Evolutionary conservation across 2,329 filamentous ascomycete species (phyloP).

Genomic region (Metarhizium brunneum): DNA sequence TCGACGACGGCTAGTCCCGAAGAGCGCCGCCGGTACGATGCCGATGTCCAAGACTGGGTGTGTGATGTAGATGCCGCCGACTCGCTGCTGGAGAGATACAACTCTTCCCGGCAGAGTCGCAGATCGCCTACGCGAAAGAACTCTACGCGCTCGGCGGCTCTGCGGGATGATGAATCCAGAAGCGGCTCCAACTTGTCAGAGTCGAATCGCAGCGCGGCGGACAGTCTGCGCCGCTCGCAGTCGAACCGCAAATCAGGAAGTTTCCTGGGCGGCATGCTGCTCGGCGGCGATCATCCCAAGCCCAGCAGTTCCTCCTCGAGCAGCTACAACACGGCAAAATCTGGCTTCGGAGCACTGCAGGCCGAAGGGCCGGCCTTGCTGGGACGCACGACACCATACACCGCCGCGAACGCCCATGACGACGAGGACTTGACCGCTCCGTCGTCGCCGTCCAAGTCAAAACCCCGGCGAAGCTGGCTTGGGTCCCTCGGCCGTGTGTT

Average conservation of each 20-base stretch:
- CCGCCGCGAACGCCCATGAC: conserved; percentile 18
- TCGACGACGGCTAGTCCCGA: conserved; percentile 33
- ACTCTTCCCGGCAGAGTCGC: conserved; percentile 22
- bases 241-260: conserved; percentile 24
- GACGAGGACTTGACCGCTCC: conserved; percentile 28
- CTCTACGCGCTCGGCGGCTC: conserved; percentile 26
- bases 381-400: conserved; percentile 12
- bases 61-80: conserved; percentile 46
- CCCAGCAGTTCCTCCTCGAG: conserved; percentile 31
- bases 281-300: conserved; percentile 20
- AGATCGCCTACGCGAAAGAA: conserved; percentile 29
- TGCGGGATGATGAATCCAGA: conserved; percentile 38
- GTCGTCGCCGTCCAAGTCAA: conserved; percentile 48
- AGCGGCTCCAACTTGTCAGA: conserved; percentile 51
- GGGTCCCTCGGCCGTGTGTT: conserved; percentile 60
- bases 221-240: conserved; percentile 27
- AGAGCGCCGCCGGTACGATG: conserved; percentile 27
- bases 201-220: conserved; percentile 36
- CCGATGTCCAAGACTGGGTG: conserved; percentile 50
- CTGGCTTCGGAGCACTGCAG: conserved; percentile 41
- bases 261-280: conserved; percentile 16
- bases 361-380: conserved; percentile 42
- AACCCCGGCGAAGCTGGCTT: conserved; percentile 53
- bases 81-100: conserved; percentile 38
- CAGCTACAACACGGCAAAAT: conserved; percentile 45